A percentile compares a stretch with the other conserved stretches of the same genome.
Evolutionary conservation across 129 eudicot genomes (phyloP).

Genomic region (Ambrosia trifida): DNA sequence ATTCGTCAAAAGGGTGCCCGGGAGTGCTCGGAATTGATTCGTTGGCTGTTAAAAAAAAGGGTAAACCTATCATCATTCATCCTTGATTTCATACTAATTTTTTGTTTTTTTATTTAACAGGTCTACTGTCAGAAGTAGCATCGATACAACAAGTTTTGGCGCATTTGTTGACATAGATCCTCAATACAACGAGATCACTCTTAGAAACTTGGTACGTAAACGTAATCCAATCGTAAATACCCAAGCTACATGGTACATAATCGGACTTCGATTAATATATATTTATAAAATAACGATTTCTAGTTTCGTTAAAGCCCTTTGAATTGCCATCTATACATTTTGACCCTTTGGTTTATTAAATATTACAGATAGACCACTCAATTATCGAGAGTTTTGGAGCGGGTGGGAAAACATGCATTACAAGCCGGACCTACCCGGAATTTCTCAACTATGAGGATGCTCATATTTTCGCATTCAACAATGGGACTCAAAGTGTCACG

Average conservation of each 20-base stretch:
- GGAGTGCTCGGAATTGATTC: no score
- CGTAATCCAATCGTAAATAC: not conserved
- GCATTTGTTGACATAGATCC: slow-evolving; percentile 61
- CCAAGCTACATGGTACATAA: no score
- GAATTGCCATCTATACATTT: not conserved
- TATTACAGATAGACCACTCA: slow-evolving; percentile 58
- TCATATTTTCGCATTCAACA: slow-evolving; percentile 50
- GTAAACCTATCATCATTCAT: not conserved
- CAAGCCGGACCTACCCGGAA: slow-evolving; percentile 47
- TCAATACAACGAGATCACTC: slow-evolving; percentile 35
- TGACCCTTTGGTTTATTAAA: slow-evolving; percentile 12
- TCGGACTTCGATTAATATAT: no score
- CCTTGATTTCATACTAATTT: not conserved
- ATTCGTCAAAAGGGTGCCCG: no score
- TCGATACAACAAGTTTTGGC: slow-evolving; percentile 52
- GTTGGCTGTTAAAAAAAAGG: no score
- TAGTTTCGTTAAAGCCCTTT: not conserved
- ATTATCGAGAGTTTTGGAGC: slow-evolving; percentile 64
- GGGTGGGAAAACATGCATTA: slow-evolving; percentile 53
- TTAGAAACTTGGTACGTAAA: slow-evolving; percentile 57
- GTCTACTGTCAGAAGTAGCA: slow-evolving; percentile 45
- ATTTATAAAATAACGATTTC: not conserved
- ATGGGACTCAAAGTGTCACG: slow-evolving; percentile 41
- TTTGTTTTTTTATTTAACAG: slow-evolving; percentile 15
- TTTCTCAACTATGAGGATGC: slow-evolving; percentile 40